Percentiles rank a stretch among this genome's conserved stretches.
Conservation (phyloP, 2,329 filamentous ascomycete genomes). For the Colletotrichum navitas region DNA sequence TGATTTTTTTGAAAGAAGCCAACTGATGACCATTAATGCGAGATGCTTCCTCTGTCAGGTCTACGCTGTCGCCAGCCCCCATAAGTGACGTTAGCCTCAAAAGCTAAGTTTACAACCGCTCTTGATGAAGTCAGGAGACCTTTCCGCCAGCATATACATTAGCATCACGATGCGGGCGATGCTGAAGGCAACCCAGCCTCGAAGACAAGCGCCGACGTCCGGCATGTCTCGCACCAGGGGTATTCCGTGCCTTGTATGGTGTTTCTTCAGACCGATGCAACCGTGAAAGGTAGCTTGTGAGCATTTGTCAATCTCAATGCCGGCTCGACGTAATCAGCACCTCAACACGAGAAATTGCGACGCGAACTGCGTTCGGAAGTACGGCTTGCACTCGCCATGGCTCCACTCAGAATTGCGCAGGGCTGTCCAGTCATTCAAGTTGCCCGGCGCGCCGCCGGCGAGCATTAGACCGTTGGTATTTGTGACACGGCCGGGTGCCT, state of each 20-base stretch:
- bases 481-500: slow-evolving; percentile 50
- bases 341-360: slow-evolving; percentile 51
- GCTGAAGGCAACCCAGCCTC: slow-evolving; percentile 48
- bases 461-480: slow-evolving; percentile 50
- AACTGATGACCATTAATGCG: background rate
- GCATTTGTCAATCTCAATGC: too few relatives aligned
- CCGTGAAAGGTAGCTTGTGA: slow-evolving; percentile 39
- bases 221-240: slow-evolving; percentile 46
- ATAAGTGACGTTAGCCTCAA: background rate
- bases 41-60: background rate
- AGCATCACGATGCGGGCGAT: slow-evolving; percentile 49
- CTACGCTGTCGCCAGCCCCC: background rate
- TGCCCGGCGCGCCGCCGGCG: too few relatives aligned
- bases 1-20: background rate
- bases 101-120: slow-evolving; percentile 22
- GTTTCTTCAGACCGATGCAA: slow-evolving; percentile 48
- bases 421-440: too few relatives aligned
- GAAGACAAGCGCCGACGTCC: slow-evolving; percentile 46
- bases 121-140: slow-evolving; percentile 50
- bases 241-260: slow-evolving; percentile 44
- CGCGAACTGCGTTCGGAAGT: slow-evolving; percentile 37
- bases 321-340: background rate
- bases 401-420: too few relatives aligned
- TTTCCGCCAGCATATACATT: slow-evolving; percentile 49
- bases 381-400: too few relatives aligned